These are phyloP conservation scores for Hypoxylon sp. DNA, from an alignment of 2,329 filamentous ascomycete genomes.

Conservation along the genomic window DNA sequence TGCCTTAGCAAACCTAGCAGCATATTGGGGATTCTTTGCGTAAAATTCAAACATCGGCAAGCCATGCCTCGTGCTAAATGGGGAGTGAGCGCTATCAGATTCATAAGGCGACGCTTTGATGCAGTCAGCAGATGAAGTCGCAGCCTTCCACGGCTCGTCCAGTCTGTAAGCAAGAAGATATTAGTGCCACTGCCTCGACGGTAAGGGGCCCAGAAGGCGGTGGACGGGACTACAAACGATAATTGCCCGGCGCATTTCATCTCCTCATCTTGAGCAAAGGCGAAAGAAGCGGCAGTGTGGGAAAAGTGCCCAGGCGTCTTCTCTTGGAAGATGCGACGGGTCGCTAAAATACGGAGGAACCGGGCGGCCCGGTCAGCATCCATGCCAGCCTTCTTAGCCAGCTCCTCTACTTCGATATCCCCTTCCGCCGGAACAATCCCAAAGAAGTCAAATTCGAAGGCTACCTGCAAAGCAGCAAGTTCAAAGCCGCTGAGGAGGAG, in stretches of 20 bases:
- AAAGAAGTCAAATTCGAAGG: constrained; percentile 49
- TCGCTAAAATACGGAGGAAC: constrained; percentile 43
- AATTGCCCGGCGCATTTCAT: constrained; percentile 38
- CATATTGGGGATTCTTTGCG: constrained; percentile 8
- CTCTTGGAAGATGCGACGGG: constrained; percentile 46
- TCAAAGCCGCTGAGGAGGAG: constrained; percentile 33
- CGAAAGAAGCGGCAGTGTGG: constrained; percentile 36
- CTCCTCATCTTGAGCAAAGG: constrained; percentile 35
- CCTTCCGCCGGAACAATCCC: constrained; percentile 37
- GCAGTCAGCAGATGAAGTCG: constrained; percentile 25
- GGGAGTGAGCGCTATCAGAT: constrained; percentile 34
- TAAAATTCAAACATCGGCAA: constrained; percentile 37
- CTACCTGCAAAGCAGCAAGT: constrained; percentile 45
- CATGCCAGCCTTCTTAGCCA: constrained; percentile 42
- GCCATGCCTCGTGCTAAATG: constrained; percentile 41
- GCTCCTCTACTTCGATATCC: constrained; percentile 36
- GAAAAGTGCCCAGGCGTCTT: constrained; percentile 32
- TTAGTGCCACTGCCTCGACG: not conserved
- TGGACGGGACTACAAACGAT: constrained; percentile 6
- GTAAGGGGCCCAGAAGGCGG: not conserved
- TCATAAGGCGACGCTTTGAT: constrained; percentile 42
- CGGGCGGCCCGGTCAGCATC: constrained; percentile 44
- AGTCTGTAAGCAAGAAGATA: constrained; percentile 4
- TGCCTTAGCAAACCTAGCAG: constrained; percentile 31
- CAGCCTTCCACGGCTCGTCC: constrained; percentile 49